Evolutionary conservation across 768 basidiomycete species (phyloP), one percentile per base, ranked within the genome.

Genomic region (Psilocybe azurescens): DNA sequence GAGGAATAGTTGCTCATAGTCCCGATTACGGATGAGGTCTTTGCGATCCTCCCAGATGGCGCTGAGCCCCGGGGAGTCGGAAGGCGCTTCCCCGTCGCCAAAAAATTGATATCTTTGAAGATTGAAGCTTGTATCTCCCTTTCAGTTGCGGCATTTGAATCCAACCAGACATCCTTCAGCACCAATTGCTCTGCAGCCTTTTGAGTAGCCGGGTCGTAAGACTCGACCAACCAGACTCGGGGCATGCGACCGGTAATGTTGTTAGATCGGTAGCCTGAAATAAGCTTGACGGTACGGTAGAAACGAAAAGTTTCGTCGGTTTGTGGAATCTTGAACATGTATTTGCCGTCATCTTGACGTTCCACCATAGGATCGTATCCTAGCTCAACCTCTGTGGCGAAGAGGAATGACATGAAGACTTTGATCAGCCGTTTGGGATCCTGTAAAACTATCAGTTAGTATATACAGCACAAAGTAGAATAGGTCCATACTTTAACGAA

Each of bases 231-330:
- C 57, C 57, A 58, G 5, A 58, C 47, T n/a, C 57, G 20, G 29
- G 29, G 16, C 57, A 58, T 58, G 7, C 57, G 44, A 7, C 57
- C 57, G 29, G 56, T 48, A 16, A 65, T 63, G 39, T 56, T 55
- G 54, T 53, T 59, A 3, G 63, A 57, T 13, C 60, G 48, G 32
- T 64, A 64, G 18, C 56, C 48, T 20, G 63, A 64, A 13, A 64
- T 39, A 14, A 50, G 20, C 30, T 49, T 44, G 20, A 55, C 32
- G 29, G 63, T 67, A 47, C 55, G 60, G 58, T 59, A 67, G 55
- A 62, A 64, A 18, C 58, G 60, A 32, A 33, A 29, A 1, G 24
- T 36, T 32, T 48, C 20, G 48, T 48, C 41, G 10, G 18, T 11
- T 39, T 39, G 38, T 13, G 53, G 63, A 48, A 67, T 57, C 39